Base-by-base conservation (phyloP, 345 rosid genomes). In the Euclidium syriacum region DNA sequence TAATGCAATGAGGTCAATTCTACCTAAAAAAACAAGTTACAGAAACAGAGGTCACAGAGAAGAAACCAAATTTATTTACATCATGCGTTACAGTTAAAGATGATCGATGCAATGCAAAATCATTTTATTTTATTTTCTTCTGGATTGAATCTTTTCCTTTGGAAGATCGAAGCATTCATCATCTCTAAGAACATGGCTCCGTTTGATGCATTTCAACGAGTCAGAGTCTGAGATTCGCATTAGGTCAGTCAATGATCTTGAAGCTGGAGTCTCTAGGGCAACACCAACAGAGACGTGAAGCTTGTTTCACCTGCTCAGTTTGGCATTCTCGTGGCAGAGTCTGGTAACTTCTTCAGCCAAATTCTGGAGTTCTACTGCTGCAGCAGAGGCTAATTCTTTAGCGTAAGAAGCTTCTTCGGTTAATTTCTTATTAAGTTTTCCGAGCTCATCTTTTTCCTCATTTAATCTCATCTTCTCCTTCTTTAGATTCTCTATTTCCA, bases 351-450 rank as follows among this genome's bases (percentile, higher is more conserved):
- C 95, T 63, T 76, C 78, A 35, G 98, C 99, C 76, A 95, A 81
- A 61, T 88, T 95, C 75, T 95, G 90, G 51, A 95, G 80, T 74
- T 95, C 99, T 67, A 90, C 94, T 14, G 99, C 99, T 19, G 99
- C 99, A 38, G 99, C 99, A 63, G 99, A 90, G 0, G 99, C 99
- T 73, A 95, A 75, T 77, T 95, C 96, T 74, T 90, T 90, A 0
- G 98, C 98, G 73, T 90, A 88, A 64, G 91, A 82, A 65, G 95
- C 91, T 79, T 95, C 98, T 79, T 90, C 98, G 12, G 87, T 80
- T 61, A 95, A 67, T 74, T 88, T 90, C 72, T 86, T 91, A 56
- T 86, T 90, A 75, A 88, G 94, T 60, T 82, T 86, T 15, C 55
- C 76, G 39, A 90, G 76, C 36, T 92, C 99, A 41, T 91, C 85